Evolutionary conservation across 1,284 basidiomycete genomes (phyloP), one percentile per base, ranked within the genome.

Genomic region (Ustilago vetiveriae): DNA sequence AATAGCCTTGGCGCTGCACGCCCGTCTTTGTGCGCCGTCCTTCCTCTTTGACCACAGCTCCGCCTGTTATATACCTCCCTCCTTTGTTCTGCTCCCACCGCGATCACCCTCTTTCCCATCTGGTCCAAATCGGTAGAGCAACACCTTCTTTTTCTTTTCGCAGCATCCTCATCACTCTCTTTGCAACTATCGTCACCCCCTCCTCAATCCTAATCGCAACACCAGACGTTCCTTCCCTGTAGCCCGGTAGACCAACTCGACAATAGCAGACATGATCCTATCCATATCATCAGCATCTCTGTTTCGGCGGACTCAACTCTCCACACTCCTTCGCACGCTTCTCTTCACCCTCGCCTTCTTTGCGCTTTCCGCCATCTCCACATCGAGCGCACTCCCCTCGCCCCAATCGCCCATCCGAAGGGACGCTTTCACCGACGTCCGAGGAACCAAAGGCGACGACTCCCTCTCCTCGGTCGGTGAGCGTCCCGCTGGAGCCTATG

Each of bases 381-480:
- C 36, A 19, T 21, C 36, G 8, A 8, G 8, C n/a, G 36, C 36
- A 6, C 39, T 2, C 2, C 26, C 42, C 30, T 9, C 46, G 16
- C 33, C 19, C 11, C 17, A 8, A 11, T 14, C 36, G 6, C 43
- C 10, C 4, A 7, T 14, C 16, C 32, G 35, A 19, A 52, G 57
- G 14, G 65, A 69, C 26, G 65, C 65, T 14, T 69, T 69, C 51
- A 63, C 65, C 35, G 27, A 30, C 6, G 40, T 55, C 14, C 65
- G 65, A 13, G 65, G 65, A 22, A 58, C 50, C 2, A 11, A 5
- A 1, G 59, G 58, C 32, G 65, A 69, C 33, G 22, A 19, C 0
- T 36, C 24, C 6, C 48, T 63, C 9, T 22, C 27, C 11, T 26
- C 17, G 19, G 37, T 63, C 14, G 65, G 65, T 13, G 6, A 7